phyloP scores from a whole-genome alignment of 495 filamentous ascomycete species.

The Viridothelium virens region DNA sequence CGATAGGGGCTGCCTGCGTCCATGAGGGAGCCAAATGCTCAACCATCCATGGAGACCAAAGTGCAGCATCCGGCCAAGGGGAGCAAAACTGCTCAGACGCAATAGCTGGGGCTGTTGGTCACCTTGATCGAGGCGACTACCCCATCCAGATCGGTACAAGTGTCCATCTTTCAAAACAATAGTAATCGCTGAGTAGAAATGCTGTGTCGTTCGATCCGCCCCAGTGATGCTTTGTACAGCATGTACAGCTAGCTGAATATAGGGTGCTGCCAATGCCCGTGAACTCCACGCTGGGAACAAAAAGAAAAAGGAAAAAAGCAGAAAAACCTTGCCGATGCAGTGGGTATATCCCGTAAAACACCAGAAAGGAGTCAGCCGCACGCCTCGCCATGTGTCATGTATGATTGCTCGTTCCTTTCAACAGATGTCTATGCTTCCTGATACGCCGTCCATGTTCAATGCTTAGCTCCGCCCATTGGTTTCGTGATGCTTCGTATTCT shows the following conservation, averaged over 20 bases:
- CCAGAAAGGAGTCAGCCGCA: background rate
- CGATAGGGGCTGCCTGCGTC: too few relatives aligned
- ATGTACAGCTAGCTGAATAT: background rate
- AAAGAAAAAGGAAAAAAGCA: background rate
- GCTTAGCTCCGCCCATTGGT: too few relatives aligned
- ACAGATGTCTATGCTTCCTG: background rate
- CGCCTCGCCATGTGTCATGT: background rate
- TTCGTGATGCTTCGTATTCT: background rate
- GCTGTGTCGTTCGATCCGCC: background rate
- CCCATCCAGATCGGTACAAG: too few relatives aligned
- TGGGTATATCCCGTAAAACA: background rate
- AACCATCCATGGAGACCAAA: too few relatives aligned
- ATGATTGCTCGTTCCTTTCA: background rate
- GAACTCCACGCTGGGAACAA: background rate
- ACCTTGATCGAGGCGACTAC: too few relatives aligned
- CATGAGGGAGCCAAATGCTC: too few relatives aligned
- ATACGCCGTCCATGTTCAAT: background rate
- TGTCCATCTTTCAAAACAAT: too few relatives aligned
- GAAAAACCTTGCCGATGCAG: background rate
- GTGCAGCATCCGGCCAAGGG: too few relatives aligned
- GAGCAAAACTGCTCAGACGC: too few relatives aligned
- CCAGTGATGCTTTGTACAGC: background rate
- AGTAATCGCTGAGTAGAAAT: background rate
- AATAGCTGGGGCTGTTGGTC: too few relatives aligned
- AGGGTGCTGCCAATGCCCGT: background rate